These are phyloP conservation scores for Lanmaoa pseudosensibilis DNA, from an alignment of 768 basidiomycete genomes.

Conservation along the genomic window DNA sequence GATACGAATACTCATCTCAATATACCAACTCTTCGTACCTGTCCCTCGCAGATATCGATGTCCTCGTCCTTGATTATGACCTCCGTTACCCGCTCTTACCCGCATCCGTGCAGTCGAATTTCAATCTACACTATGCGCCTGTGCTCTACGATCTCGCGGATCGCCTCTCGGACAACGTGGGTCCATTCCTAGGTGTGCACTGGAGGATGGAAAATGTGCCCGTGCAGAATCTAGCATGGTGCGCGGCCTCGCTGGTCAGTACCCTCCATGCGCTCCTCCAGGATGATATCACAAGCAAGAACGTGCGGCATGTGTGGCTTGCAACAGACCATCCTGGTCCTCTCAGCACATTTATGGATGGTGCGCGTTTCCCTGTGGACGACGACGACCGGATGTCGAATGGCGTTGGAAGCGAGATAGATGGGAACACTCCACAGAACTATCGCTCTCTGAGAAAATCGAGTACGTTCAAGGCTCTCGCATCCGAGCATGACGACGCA, in stretches of 20 bases:
- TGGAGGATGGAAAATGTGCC: conserved; percentile 59
- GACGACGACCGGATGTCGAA: not conserved
- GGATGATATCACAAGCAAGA: conserved; percentile 26
- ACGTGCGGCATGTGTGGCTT: conserved; percentile 49
- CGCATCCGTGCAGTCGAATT: not conserved
- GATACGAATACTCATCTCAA: conserved; percentile 12
- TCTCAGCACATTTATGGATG: not conserved
- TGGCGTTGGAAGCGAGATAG: not conserved
- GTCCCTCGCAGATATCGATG: conserved; percentile 33
- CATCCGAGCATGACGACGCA: conserved; percentile 45
- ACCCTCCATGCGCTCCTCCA: conserved; percentile 39
- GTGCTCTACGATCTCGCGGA: conserved; percentile 43
- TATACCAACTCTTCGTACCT: conserved; percentile 18
- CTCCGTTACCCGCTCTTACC: conserved; percentile 47
- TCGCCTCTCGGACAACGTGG: conserved; percentile 34
- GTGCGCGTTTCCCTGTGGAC: conserved; percentile 18
- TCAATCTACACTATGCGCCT: conserved; percentile 44
- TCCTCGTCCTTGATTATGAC: conserved; percentile 56
- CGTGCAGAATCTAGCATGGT: conserved; percentile 41
- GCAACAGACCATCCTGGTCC: conserved; percentile 52
- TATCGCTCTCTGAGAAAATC: conserved; percentile 31
- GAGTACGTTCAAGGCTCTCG: conserved; percentile 48
- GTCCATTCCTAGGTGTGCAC: conserved; percentile 50
- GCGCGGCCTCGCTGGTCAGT: conserved; percentile 50
- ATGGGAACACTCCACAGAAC: not conserved